These are phyloP conservation scores for Toxicodendron radicans DNA, from an alignment of 345 rosid genomes.

Conservation along the genomic window DNA sequence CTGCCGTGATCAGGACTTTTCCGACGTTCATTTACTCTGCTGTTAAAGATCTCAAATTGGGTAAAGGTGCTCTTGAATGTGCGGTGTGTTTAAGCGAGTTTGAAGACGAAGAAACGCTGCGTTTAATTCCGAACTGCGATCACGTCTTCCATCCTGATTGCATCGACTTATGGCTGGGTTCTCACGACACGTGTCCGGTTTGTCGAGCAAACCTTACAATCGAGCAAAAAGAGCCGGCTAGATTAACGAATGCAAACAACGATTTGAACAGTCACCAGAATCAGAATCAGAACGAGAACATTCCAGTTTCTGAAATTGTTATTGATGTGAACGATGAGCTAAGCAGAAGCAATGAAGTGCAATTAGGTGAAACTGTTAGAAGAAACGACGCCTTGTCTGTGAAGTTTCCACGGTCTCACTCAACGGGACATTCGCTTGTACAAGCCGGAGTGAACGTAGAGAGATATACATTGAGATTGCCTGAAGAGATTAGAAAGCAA, in stretches of 20 bases:
- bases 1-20: conserved; percentile 47
- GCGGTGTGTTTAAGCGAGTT: conserved; percentile 53
- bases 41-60: conserved; percentile 49
- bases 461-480: conserved; percentile 48
- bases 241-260: conserved; percentile 4
- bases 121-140: conserved; percentile 48
- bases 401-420: conserved; percentile 50
- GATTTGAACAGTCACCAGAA: not conserved
- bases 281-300: not conserved
- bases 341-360: conserved; percentile 15
- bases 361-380: conserved; percentile 1
- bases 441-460: conserved; percentile 30
- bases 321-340: conserved; percentile 30
- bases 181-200: conserved; percentile 57
- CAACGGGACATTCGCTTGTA: conserved; percentile 56
- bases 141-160: conserved; percentile 62
- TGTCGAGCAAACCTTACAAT: conserved; percentile 50
- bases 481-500: conserved; percentile 44
- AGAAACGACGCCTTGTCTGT: not conserved
- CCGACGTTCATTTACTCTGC: conserved; percentile 57
- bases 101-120: conserved; percentile 39
- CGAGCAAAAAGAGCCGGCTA: conserved; percentile 19
- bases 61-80: conserved; percentile 49
- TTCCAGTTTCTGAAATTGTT: conserved; percentile 11
- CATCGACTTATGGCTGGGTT: conserved; percentile 50